Evolutionary conservation across 495 filamentous ascomycete genomes (phyloP).

Genomic region (Parathielavia appendiculata): DNA sequence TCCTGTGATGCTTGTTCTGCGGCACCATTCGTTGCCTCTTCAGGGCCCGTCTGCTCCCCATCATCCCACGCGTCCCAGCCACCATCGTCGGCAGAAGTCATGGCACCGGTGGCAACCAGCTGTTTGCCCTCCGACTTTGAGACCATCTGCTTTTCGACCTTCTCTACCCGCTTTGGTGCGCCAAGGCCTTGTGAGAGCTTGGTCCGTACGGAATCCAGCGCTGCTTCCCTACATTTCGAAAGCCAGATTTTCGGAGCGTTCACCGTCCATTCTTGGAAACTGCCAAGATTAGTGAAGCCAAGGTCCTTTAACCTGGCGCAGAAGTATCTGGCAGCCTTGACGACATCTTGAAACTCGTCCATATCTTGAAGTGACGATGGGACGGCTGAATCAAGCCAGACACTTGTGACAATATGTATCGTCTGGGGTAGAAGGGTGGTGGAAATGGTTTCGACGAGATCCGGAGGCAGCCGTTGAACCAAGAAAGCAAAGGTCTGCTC

Average conservation of each 20-base stretch:
- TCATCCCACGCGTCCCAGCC: slow-evolving; percentile 75
- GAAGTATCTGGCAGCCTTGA: slow-evolving; percentile 58
- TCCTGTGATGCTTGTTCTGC: slow-evolving; percentile 12
- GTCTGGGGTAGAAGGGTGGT: slow-evolving; percentile 61
- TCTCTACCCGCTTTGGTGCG: slow-evolving; percentile 62
- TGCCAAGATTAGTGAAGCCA: slow-evolving; percentile 62
- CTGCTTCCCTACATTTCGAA: slow-evolving; percentile 70
- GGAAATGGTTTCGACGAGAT: slow-evolving; percentile 58
- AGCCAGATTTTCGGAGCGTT: slow-evolving; percentile 79
- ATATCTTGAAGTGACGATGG: slow-evolving; percentile 67
- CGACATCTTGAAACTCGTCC: slow-evolving; percentile 58
- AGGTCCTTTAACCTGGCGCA: slow-evolving; percentile 55
- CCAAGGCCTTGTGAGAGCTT: slow-evolving; percentile 61
- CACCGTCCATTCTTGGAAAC: slow-evolving; percentile 73
- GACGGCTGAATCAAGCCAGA: slow-evolving; percentile 70
- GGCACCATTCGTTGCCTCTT: slow-evolving; percentile 13
- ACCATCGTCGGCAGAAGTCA: slow-evolving; percentile 42
- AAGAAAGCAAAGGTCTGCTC: slow-evolving; percentile 60
- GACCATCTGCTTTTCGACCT: slow-evolving; percentile 76
- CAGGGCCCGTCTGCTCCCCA: slow-evolving; percentile 41
- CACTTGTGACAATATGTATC: slow-evolving; percentile 57
- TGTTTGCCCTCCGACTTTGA: slow-evolving; percentile 59
- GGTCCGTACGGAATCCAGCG: slow-evolving; percentile 66
- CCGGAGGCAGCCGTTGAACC: slow-evolving; percentile 55
- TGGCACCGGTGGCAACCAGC: slow-evolving; percentile 50